Evolutionary conservation across 2,329 filamentous ascomycete species (phyloP).

Genomic region (Alternaria hordeiaustralica): DNA sequence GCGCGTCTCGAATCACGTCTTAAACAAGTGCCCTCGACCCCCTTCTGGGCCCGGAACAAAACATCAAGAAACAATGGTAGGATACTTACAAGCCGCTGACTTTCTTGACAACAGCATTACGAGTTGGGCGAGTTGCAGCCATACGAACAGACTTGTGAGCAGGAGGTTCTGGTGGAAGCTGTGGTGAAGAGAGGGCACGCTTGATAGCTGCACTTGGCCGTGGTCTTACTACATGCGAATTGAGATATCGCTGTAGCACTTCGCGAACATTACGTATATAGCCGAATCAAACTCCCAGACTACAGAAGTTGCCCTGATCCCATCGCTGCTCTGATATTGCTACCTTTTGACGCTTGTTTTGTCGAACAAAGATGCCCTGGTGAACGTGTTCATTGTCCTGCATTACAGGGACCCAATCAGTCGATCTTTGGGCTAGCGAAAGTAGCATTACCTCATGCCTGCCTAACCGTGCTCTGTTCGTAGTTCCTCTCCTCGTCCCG

Average conservation of each 20-base stretch:
- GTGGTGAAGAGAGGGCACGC: neutral
- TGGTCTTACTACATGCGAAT: neutral
- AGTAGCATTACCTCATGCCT: constrained; percentile 47
- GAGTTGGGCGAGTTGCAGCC: neutral
- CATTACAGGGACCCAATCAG: constrained; percentile 22
- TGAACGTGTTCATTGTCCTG: constrained; percentile 2
- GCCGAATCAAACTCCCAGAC: neutral
- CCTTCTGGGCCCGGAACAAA: neutral
- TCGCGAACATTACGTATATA: constrained; percentile 2
- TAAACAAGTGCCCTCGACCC: neutral
- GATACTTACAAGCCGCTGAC: neutral
- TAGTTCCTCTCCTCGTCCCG: constrained; percentile 30
- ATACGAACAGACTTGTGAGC: neutral
- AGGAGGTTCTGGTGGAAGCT: neutral
- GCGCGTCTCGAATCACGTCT: neutral
- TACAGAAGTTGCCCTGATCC: neutral
- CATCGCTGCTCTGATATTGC: neutral
- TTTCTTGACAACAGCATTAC: neutral
- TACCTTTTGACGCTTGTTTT: neutral
- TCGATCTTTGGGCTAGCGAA: constrained; percentile 39
- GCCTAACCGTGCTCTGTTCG: constrained; percentile 37
- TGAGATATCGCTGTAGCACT: neutral
- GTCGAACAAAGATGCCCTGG: neutral
- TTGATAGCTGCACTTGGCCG: neutral
- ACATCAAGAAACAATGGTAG: neutral